Percentiles rank a stretch among this genome's conserved stretches.
Conservation (phyloP, 2,329 filamentous ascomycete genomes). For the Botrytis elliptica region DNA sequence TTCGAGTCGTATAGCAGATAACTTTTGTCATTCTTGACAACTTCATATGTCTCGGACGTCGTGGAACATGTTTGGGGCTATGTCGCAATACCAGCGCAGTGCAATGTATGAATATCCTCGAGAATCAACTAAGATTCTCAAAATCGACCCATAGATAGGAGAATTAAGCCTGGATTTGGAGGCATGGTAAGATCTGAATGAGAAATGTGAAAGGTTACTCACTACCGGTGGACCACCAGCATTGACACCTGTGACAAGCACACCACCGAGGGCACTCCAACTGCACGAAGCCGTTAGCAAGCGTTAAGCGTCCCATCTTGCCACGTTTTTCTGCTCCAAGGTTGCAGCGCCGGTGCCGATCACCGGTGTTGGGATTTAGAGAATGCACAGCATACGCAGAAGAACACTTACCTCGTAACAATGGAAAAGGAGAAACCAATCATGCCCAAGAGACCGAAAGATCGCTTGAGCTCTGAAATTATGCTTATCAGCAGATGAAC, state of each 20-base stretch:
- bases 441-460: constrained; percentile 56
- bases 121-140: background rate
- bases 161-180: constrained; percentile 12
- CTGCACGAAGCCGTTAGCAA: constrained; percentile 33
- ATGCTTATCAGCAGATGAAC: constrained; percentile 10
- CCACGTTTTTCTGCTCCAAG: constrained; percentile 23
- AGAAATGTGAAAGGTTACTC: constrained; percentile 19
- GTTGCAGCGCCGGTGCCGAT: constrained; percentile 14
- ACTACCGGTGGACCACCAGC: constrained; percentile 54
- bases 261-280: constrained; percentile 57
- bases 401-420: constrained; percentile 46
- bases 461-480: constrained; percentile 52
- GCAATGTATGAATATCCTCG: background rate
- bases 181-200: constrained; percentile 10
- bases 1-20: constrained; percentile 5
- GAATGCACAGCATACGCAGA: constrained; percentile 30
- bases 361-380: constrained; percentile 18
- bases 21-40: constrained; percentile 21
- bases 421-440: constrained; percentile 59
- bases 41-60: constrained; percentile 19
- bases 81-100: constrained; percentile 9
- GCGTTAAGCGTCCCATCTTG: constrained; percentile 25
- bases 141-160: constrained; percentile 21
- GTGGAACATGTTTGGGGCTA: constrained; percentile 19
- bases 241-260: constrained; percentile 55